phyloP scores from a whole-genome alignment of 306 rosid genomes.

The Ormosia semicastrata region DNA sequence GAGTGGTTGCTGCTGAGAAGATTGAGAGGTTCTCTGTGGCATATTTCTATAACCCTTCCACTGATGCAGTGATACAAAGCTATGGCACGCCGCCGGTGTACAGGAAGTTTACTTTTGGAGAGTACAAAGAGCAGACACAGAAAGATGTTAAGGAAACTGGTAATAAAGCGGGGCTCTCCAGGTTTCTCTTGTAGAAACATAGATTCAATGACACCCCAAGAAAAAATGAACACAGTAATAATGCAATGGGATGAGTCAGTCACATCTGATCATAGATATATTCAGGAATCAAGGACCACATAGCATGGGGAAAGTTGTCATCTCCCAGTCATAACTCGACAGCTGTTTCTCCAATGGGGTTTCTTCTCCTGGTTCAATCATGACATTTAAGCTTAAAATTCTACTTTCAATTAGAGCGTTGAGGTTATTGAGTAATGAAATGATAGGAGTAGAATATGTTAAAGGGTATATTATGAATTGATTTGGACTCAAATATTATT shows the following conservation, averaged over 20 bases:
- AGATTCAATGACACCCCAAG: not conserved
- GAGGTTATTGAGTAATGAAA: not conserved
- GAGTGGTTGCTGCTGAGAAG: slow-evolving; percentile 44
- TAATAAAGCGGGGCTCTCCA: slow-evolving; percentile 69
- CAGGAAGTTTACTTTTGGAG: slow-evolving; percentile 54
- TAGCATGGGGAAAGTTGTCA: not conserved
- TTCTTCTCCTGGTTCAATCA: not conserved
- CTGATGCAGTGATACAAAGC: slow-evolving; percentile 49
- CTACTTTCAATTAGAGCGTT: not conserved
- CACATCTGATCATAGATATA: not conserved
- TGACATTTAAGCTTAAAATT: not conserved
- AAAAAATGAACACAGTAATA: not conserved
- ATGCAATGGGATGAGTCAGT: not conserved
- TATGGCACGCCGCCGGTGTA: slow-evolving; percentile 34
- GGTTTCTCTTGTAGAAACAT: slow-evolving; percentile 45
- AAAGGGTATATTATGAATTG: not conserved
- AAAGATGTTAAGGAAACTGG: slow-evolving; percentile 65
- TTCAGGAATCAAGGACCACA: not conserved
- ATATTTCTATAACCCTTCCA: slow-evolving; percentile 63
- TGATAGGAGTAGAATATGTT: not conserved
- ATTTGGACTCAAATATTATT: too few relatives aligned
- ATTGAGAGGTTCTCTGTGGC: slow-evolving; percentile 69
- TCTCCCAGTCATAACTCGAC: not conserved
- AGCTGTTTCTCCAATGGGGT: not conserved
- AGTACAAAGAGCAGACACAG: slow-evolving; percentile 44